phyloP scores from a whole-genome alignment of 345 rosid genomes.

The Euclidium syriacum region DNA sequence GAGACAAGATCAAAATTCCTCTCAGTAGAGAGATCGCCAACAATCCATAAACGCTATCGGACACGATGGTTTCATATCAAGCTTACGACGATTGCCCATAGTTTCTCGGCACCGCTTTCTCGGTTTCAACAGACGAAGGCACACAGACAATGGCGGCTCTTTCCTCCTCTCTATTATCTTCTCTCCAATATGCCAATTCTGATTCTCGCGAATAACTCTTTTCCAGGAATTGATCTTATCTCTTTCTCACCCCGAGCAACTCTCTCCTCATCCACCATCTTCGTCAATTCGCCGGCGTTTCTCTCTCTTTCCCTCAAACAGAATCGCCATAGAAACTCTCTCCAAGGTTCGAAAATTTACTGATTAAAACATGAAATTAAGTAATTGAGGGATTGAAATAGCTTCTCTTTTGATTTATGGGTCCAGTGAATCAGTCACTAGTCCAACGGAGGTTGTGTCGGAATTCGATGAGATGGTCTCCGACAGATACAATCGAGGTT shows the following conservation, averaged over 20 bases:
- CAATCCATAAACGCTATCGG: too few species aligned
- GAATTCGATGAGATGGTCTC: conserved; percentile 89
- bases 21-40: too few species aligned
- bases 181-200: conserved; percentile 30
- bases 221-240: conserved; percentile 22
- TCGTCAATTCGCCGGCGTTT: conserved; percentile 27
- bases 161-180: conserved; percentile 31
- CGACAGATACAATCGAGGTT: too few species aligned
- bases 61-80: too few species aligned
- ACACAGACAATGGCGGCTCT: conserved; percentile 40
- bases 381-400: not conserved
- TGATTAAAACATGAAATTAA: not conserved
- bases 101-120: not conserved
- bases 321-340: conserved; percentile 31
- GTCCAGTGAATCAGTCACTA: conserved; percentile 79
- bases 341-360: conserved; percentile 40
- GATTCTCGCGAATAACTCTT: conserved; percentile 17
- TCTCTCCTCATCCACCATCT: conserved; percentile 3
- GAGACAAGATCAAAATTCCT: too few species aligned
- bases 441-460: conserved; percentile 60
- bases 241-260: conserved; percentile 38
- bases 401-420: conserved; percentile 6
- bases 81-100: too few species aligned
- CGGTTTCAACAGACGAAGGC: not conserved
- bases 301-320: conserved; percentile 35